Evolutionary conservation across 2,329 filamentous ascomycete species (phyloP).

Genomic region (Ceratocystis variospora): DNA sequence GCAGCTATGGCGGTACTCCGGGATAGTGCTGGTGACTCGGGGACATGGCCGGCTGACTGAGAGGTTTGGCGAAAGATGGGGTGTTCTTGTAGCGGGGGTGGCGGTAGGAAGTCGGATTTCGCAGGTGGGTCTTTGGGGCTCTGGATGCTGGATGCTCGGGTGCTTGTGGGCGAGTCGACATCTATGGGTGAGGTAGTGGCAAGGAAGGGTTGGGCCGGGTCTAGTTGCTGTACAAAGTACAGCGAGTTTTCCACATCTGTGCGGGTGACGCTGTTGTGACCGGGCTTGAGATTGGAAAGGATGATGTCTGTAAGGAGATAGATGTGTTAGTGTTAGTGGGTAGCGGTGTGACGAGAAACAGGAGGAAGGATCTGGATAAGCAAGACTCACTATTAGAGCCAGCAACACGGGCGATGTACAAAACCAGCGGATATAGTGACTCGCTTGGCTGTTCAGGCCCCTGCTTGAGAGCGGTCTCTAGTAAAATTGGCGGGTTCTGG

Average conservation of each 20-base stretch:
- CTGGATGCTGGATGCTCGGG: neutral
- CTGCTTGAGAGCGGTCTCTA: slow-evolving; percentile 68
- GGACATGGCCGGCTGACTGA: slow-evolving; percentile 21
- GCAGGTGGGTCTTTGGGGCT: neutral
- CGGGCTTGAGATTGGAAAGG: slow-evolving; percentile 78
- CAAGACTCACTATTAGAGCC: slow-evolving; percentile 60
- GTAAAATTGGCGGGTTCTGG: slow-evolving; percentile 66
- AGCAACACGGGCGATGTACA: slow-evolving; percentile 90
- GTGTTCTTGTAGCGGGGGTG: slow-evolving; percentile 9
- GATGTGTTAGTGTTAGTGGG: neutral
- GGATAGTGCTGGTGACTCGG: neutral
- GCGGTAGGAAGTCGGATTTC: neutral
- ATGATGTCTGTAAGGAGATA: slow-evolving; percentile 55
- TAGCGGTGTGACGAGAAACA: neutral
- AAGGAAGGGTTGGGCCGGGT: slow-evolving; percentile 29
- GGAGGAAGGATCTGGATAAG: neutral
- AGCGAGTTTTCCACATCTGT: slow-evolving; percentile 77
- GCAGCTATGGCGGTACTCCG: slow-evolving; percentile 8
- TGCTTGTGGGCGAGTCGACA: neutral
- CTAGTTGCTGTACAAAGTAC: slow-evolving; percentile 69
- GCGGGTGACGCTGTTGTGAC: slow-evolving; percentile 72
- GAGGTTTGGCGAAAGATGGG: slow-evolving; percentile 18
- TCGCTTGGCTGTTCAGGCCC: slow-evolving; percentile 64
- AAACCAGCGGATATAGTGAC: slow-evolving; percentile 55
- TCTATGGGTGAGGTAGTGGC: slow-evolving; percentile 36